Evolutionary conservation across 805 yeast genomes (phyloP), one percentile per base, ranked within the genome.

Genomic region (Ogataea pilisensis): DNA sequence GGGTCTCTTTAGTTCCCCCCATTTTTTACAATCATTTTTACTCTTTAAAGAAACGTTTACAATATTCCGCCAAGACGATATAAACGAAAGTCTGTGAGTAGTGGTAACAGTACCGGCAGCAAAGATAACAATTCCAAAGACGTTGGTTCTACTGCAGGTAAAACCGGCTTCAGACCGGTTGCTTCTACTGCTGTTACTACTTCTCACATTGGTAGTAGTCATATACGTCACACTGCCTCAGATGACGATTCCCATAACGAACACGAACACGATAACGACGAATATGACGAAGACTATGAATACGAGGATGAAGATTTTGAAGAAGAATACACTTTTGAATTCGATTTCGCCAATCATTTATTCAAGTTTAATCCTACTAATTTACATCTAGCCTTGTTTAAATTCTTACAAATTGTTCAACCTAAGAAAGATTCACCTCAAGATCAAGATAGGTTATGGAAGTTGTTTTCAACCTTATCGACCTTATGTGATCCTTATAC

Each of bases 401-500:
- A 51, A 31, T 39, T 63, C 2, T 40, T 65, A 16, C 50, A 53
- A 3, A 42, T 65, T 2, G 34, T 43, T 1, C 42, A 49, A 1
- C 55, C 58, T 2, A 22, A 37, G 2, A 16, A 5, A 2, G 43
- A 44, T 29, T 8, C 34, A 7, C 30, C 16, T 9, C 30, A 22
- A 4, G 22, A 37, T 13, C 38, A 41, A 24, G 49, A 42, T 9
- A 27, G 50, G 29, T 26, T 50, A 11, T 43, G 55, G 49, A 47
- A 39, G 16, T 33, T 60, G 8, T 61, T 61, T 37, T 37, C 51
- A 5, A 48, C 62, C 0, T 38, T 75, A 3, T 57, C 72, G 2
- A 53, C 66, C 0, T 48, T 76, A 35, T 66, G 68, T 7, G 90
- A 84, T 55, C 87, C 89, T 2, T 66, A 72, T 50, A 80, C 89